Conservation (phyloP, 2,329 filamentous ascomycete genomes). For the Dryadomyces sulphureus region DNA sequence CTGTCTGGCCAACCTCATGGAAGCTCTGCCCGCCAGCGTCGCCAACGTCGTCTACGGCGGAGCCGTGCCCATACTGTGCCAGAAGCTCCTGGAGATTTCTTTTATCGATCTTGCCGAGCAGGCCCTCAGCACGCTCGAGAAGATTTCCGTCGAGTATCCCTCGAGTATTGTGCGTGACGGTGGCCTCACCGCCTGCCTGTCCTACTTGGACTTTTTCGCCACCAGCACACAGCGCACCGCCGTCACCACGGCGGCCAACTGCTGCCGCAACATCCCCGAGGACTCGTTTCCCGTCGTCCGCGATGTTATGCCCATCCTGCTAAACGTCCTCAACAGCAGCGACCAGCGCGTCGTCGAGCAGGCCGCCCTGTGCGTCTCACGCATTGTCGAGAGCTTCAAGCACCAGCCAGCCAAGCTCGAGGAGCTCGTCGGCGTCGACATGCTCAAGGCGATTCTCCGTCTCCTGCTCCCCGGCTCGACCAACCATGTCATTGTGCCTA, state of each 20-base stretch:
- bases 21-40: constrained; percentile 81
- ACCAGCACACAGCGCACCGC: constrained; percentile 94
- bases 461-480: constrained; percentile 87
- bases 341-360: constrained; percentile 97
- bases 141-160: constrained; percentile 93
- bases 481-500: constrained; percentile 72
- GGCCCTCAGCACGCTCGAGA: constrained; percentile 88
- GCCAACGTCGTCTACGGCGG: constrained; percentile 96
- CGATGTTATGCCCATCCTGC: constrained; percentile 91
- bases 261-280: constrained; percentile 89
- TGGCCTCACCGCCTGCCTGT: constrained; percentile 86
- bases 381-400: constrained; percentile 95
- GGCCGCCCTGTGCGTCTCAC: constrained; percentile 84
- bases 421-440: constrained; percentile 75
- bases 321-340: constrained; percentile 79
- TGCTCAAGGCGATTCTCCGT: constrained; percentile 72
- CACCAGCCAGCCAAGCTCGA: constrained; percentile 78
- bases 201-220: constrained; percentile 92
- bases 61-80: constrained; percentile 84
- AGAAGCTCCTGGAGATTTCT: constrained; percentile 87
- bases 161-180: constrained; percentile 91
- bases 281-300: constrained; percentile 84
- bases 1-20: constrained; percentile 94
- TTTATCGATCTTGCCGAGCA: constrained; percentile 98
- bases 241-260: constrained; percentile 94